A percentile compares a stretch with the other conserved stretches of the same genome.
phyloP scores from a whole-genome alignment of 2,329 filamentous ascomycete species.

The Ophiostoma ips region DNA sequence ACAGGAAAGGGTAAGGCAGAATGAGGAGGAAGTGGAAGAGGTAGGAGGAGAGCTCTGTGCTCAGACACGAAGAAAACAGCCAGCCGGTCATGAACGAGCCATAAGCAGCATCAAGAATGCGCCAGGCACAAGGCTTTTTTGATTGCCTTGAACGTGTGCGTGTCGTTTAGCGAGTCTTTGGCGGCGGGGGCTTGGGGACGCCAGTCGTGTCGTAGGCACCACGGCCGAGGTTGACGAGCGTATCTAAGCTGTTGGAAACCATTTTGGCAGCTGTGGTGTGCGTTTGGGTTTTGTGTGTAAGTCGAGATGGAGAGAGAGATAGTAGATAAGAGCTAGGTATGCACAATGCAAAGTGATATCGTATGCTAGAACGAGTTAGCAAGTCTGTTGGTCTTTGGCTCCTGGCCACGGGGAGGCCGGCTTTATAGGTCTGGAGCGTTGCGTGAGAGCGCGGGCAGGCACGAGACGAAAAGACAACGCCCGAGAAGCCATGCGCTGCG shows the following conservation, averaged over 20 bases:
- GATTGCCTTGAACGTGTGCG: too few relatives aligned
- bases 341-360: background rate
- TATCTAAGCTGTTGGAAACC: slow-evolving; percentile 20
- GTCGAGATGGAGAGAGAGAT: background rate
- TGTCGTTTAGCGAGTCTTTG: slow-evolving; percentile 21
- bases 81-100: too few relatives aligned
- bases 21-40: background rate
- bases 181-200: slow-evolving; percentile 24
- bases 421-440: background rate
- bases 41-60: too few relatives aligned
- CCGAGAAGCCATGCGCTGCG: background rate
- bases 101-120: too few relatives aligned
- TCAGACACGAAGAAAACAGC: too few relatives aligned
- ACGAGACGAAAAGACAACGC: background rate
- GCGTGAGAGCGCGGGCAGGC: background rate
- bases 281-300: background rate
- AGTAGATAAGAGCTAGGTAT: background rate
- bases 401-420: background rate
- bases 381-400: background rate
- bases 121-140: too few relatives aligned
- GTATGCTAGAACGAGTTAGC: background rate
- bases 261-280: slow-evolving; percentile 21
- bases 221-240: slow-evolving; percentile 21
- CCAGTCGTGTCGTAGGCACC: slow-evolving; percentile 26
- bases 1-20: background rate